Evolutionary conservation across 805 yeast species (phyloP).

Genomic region (Pichia paraexigua): DNA sequence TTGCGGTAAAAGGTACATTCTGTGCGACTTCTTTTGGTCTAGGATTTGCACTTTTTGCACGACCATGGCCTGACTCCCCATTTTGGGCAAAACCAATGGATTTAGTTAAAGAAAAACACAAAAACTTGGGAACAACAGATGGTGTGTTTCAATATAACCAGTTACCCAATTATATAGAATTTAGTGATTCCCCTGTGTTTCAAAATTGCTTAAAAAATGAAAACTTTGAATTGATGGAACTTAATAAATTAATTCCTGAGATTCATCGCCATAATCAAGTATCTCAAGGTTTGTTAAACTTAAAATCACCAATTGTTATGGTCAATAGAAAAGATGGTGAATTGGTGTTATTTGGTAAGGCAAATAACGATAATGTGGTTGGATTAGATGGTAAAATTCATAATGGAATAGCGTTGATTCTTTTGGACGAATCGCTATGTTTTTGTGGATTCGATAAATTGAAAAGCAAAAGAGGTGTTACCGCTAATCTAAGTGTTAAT

Average conservation of each 20-base stretch:
- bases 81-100: constrained; percentile 11
- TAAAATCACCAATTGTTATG: constrained; percentile 64
- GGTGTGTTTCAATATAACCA: not conserved
- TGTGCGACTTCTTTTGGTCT: constrained; percentile 18
- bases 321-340: constrained; percentile 42
- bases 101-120: not conserved
- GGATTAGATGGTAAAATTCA: constrained; percentile 72
- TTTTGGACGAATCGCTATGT: constrained; percentile 80
- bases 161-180: not conserved
- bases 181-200: constrained; percentile 18
- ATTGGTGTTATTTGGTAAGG: constrained; percentile 56
- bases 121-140: not conserved
- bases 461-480: constrained; percentile 81
- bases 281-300: constrained; percentile 63
- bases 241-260: constrained; percentile 44
- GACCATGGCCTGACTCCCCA: constrained; percentile 24
- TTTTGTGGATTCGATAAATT: constrained; percentile 75
- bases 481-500: constrained; percentile 65
- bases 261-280: constrained; percentile 59
- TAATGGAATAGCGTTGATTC: constrained; percentile 70
- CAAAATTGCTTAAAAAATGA: constrained; percentile 17
- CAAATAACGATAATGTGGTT: constrained; percentile 51
- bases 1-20: constrained; percentile 9
- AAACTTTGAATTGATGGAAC: constrained; percentile 22
- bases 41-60: constrained; percentile 25